Evolutionary conservation across 2,329 filamentous ascomycete species (phyloP).

Genomic region (Ciborinia camelliae): DNA sequence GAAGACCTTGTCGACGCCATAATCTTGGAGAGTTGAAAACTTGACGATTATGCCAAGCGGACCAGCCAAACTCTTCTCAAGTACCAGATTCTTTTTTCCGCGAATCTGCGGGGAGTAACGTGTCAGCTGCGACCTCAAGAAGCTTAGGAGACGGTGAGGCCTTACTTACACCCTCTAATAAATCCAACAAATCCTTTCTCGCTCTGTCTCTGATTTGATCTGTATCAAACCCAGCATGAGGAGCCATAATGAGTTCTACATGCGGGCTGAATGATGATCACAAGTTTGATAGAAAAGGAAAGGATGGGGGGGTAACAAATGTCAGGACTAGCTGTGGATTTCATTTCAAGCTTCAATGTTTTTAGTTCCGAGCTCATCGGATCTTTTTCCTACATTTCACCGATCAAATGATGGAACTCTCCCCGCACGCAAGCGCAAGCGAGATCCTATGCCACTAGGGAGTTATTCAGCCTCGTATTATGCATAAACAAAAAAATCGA

Average conservation of each 20-base stretch:
- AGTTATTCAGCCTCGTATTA: conserved; percentile 17
- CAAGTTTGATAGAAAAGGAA: conserved; percentile 3
- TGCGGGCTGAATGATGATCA: conserved; percentile 36
- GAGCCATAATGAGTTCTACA: conserved; percentile 63
- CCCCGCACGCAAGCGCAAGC: conserved; percentile 11
- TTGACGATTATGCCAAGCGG: conserved; percentile 90
- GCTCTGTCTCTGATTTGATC: conserved; percentile 77
- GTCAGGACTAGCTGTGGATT: conserved; percentile 8
- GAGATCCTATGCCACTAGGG: background rate
- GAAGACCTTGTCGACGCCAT: conserved; percentile 97
- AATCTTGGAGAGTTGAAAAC: conserved; percentile 91
- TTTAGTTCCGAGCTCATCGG: conserved; percentile 13
- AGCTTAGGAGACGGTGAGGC: conserved; percentile 25
- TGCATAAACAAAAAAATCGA: conserved; percentile 20
- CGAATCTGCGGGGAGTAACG: conserved; percentile 63
- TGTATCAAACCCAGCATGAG: conserved; percentile 67
- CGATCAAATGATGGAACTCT: conserved; percentile 9
- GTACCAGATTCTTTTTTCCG: conserved; percentile 96
- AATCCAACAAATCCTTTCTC: conserved; percentile 81
- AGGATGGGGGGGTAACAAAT: background rate
- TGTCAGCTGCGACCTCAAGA: conserved; percentile 36
- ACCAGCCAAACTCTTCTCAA: conserved; percentile 86
- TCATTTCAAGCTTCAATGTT: background rate
- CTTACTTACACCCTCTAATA: conserved; percentile 88
- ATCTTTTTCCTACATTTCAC: conserved; percentile 5